Conservation (phyloP, 768 basidiomycete species). For the Macrolepiota dolichaula region DNA sequence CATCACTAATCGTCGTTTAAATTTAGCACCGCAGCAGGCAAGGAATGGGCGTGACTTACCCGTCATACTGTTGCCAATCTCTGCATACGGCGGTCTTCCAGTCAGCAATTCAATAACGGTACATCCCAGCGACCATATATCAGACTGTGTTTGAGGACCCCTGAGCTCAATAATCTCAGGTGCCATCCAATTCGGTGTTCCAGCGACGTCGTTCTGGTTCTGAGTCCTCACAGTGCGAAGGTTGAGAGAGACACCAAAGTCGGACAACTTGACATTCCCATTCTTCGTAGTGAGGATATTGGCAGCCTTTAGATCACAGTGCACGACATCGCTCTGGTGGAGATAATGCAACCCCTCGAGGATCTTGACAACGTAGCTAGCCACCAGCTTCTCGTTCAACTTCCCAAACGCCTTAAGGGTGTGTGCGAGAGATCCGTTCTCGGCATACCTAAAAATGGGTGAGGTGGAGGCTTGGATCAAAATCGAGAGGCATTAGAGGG, state of each 20-base stretch:
- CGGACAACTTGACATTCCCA: slow-evolving; percentile 94
- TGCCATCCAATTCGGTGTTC: slow-evolving; percentile 99
- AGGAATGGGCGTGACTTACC: slow-evolving; percentile 44
- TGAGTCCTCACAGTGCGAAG: slow-evolving; percentile 86
- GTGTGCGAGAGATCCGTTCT: slow-evolving; percentile 93
- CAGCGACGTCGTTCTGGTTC: slow-evolving; percentile 75
- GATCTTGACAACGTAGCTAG: slow-evolving; percentile 94
- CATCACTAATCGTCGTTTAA: slow-evolving; percentile 60
- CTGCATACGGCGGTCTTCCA: slow-evolving; percentile 88
- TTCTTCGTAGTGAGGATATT: slow-evolving; percentile 99
- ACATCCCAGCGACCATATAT: slow-evolving; percentile 95
- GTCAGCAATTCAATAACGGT: slow-evolving; percentile 94
- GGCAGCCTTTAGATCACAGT: slow-evolving; percentile 97
- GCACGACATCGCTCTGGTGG: slow-evolving; percentile 86
- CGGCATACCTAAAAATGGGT: slow-evolving; percentile 67
- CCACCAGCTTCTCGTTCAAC: slow-evolving; percentile 88
- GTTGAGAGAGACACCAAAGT: slow-evolving; percentile 97
- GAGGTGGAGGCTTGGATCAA: not conserved
- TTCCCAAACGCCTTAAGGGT: slow-evolving; percentile 92
- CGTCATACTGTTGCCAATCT: slow-evolving; percentile 87
- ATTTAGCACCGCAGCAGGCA: slow-evolving; percentile 1
- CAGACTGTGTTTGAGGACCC: slow-evolving; percentile 88
- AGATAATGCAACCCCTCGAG: slow-evolving; percentile 94
- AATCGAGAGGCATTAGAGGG: slow-evolving; percentile 13
- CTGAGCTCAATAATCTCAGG: slow-evolving; percentile 96